Conservation (phyloP, 495 filamentous ascomycete genomes). For the Terfezia claveryi region DNA sequence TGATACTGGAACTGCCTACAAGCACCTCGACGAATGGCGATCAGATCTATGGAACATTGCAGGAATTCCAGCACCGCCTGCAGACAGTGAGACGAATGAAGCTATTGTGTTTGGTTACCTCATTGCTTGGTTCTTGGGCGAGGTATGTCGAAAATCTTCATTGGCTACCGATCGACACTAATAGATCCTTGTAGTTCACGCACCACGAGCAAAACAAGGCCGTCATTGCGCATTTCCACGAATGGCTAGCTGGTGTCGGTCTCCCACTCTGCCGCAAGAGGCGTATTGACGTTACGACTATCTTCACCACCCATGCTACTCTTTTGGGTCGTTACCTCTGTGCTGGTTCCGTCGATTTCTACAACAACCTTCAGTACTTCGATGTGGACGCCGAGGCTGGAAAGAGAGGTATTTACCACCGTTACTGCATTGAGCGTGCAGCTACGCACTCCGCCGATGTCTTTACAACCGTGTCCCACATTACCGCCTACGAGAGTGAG, state of each 20-base stretch:
- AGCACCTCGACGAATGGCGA: conserved; percentile 91
- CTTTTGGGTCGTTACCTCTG: conserved; percentile 88
- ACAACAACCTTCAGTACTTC: conserved; percentile 95
- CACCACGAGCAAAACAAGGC: conserved; percentile 75
- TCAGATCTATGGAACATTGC: conserved; percentile 79
- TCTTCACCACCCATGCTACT: conserved; percentile 96
- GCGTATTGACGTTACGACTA: conserved; percentile 89
- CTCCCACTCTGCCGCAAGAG: conserved; percentile 79
- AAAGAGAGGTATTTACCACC: conserved; percentile 94
- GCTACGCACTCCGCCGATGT: conserved; percentile 82
- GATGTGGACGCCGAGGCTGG: conserved; percentile 93
- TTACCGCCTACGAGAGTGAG: conserved; percentile 94
- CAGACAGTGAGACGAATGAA: conserved; percentile 90
- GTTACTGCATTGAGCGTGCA: conserved; percentile 92
- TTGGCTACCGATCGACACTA: neutral
- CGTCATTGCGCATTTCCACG: conserved; percentile 94
- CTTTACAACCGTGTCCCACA: conserved; percentile 96
- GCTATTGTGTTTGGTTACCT: conserved; percentile 94
- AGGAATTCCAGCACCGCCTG: conserved; percentile 76
- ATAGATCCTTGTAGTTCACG: conserved; percentile 42
- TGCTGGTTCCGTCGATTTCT: conserved; percentile 93
- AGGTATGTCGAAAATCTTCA: conserved; percentile 34
- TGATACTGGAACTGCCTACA: conserved; percentile 80
- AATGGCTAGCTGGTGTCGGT: conserved; percentile 95
- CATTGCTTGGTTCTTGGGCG: conserved; percentile 93